These are phyloP conservation scores for Xylaria sp. DNA, from an alignment of 2,329 filamentous ascomycete species.

Conservation along the genomic window DNA sequence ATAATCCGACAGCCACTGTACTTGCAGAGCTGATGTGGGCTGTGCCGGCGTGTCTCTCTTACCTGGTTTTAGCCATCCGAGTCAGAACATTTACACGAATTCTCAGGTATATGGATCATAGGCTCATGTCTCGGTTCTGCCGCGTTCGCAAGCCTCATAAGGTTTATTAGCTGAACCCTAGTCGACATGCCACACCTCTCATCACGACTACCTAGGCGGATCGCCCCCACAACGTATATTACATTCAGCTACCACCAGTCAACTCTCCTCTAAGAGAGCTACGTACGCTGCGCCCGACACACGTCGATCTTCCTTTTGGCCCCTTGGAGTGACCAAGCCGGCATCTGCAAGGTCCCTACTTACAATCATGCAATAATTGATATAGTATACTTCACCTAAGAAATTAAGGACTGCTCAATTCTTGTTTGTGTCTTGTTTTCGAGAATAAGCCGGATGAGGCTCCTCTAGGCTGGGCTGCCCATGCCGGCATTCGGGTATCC, in stretches of 20 bases:
- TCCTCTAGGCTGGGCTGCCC: neutral
- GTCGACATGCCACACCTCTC: constrained; percentile 15
- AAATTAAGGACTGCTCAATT: neutral
- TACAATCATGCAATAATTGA: constrained; percentile 1
- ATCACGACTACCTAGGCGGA: constrained; percentile 5
- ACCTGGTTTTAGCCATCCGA: constrained; percentile 26
- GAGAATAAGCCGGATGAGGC: neutral
- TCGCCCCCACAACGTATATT: constrained; percentile 14
- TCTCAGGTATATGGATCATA: constrained; percentile 27
- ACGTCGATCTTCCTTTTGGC: constrained; percentile 6
- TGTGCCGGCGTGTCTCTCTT: constrained; percentile 40
- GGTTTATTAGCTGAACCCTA: constrained; percentile 12
- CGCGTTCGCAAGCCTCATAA: constrained; percentile 6
- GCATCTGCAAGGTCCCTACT: constrained; percentile 33
- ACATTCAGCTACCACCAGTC: constrained; percentile 16
- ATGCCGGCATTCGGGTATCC: neutral
- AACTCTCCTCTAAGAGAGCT: constrained; percentile 16
- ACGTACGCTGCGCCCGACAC: constrained; percentile 6
- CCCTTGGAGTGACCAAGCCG: constrained; percentile 21
- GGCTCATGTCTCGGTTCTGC: constrained; percentile 28
- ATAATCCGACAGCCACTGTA: constrained; percentile 33
- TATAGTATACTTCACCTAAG: neutral
- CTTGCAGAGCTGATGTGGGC: constrained; percentile 20
- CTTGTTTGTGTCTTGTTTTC: neutral
- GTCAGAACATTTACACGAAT: constrained; percentile 25